A percentile compares a stretch with the other conserved stretches of the same genome.
Conservation (phyloP, 176 grass and related monocot species). For the Bothriochloa decipiens region DNA sequence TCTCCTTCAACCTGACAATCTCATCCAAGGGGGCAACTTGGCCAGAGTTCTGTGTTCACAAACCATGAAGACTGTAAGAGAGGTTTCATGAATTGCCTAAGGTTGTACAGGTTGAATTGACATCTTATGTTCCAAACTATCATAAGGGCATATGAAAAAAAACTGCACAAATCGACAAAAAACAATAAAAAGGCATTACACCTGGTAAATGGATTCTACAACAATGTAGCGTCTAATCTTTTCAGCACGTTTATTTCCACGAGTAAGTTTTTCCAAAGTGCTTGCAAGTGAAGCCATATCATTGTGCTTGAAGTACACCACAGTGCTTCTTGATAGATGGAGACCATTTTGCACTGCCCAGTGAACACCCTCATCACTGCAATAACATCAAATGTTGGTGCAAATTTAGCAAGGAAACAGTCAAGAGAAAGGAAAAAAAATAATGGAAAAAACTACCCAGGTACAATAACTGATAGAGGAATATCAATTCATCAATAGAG, state of each 20-base stretch:
- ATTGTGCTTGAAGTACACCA: constrained; percentile 99
- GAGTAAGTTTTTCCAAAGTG: constrained; percentile 82
- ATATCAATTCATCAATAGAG: neutral
- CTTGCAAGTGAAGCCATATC: constrained; percentile 88
- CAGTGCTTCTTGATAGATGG: constrained; percentile 87
- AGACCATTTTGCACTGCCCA: constrained; percentile 97
- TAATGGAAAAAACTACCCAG: neutral
- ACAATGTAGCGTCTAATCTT: constrained; percentile 97
- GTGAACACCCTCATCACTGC: constrained; percentile 92
- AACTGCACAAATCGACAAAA: constrained; percentile 19
- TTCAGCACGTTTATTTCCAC: constrained; percentile 75
- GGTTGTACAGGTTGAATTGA: constrained; percentile 2
- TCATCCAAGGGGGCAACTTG: constrained; percentile 89
- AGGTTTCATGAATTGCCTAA: constrained; percentile 34
- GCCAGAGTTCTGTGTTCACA: constrained; percentile 77
- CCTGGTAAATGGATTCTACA: constrained; percentile 95
- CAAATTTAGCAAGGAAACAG: neutral
- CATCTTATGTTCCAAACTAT: constrained; percentile 31
- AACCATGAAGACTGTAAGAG: constrained; percentile 16
- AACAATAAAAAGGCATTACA: constrained; percentile 29
- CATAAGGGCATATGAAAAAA: constrained; percentile 21
- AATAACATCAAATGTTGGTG: constrained; percentile 29
- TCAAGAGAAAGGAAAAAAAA: constrained; percentile 6
- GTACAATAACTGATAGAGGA: neutral
- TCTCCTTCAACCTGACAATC: constrained; percentile 92